Percentiles rank a stretch among this genome's conserved stretches.
phyloP scores from a whole-genome alignment of 305 asterid genomes.

The Vinca major region DNA sequence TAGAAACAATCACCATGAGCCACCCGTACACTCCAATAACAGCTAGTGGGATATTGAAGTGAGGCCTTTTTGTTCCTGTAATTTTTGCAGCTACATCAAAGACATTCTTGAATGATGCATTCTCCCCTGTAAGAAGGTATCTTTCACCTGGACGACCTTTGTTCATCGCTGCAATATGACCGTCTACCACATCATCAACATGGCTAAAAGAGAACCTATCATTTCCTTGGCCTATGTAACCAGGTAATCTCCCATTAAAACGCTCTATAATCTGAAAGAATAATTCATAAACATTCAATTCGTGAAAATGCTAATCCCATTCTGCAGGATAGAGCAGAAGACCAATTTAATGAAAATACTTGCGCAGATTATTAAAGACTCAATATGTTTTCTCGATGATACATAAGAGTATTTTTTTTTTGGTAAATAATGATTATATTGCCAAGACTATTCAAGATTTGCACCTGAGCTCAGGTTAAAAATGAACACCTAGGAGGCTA shows the following conservation, averaged over 20 bases:
- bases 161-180: conserved; percentile 66
- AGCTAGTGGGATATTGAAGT: conserved; percentile 48
- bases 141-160: conserved; percentile 68
- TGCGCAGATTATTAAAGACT: background rate
- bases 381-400: background rate
- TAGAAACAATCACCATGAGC: conserved; percentile 50
- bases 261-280: conserved; percentile 66
- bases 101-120: conserved; percentile 71
- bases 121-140: conserved; percentile 86
- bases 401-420: background rate
- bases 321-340: background rate
- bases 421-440: too few species aligned
- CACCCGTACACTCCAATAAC: conserved; percentile 50
- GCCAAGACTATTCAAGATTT: background rate
- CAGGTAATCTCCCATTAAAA: conserved; percentile 76
- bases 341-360: background rate
- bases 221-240: conserved; percentile 61
- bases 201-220: conserved; percentile 65
- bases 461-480: background rate
- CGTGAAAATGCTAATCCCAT: conserved; percentile 4
- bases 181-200: conserved; percentile 81
- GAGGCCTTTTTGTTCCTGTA: conserved; percentile 59
- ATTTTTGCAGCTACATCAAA: conserved; percentile 64
- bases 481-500: background rate
- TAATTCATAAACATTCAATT: conserved; percentile 13